Conservation (phyloP, 441 rosid species). For the Aleurites moluccanus region DNA sequence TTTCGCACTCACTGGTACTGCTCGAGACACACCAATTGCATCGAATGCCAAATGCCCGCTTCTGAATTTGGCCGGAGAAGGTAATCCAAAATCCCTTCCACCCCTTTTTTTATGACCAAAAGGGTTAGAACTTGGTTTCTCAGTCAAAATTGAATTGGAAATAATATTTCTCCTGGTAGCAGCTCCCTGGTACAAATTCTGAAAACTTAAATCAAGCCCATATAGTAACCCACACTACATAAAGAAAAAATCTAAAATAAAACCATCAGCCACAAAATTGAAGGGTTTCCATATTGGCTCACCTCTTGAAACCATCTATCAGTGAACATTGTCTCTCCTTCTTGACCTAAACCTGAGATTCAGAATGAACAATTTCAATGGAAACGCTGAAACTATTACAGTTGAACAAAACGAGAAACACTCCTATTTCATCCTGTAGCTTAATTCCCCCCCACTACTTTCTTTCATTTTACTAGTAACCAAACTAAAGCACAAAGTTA, state of each 20-base stretch:
- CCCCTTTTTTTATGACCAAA: constrained; percentile 36
- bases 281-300: constrained; percentile 12
- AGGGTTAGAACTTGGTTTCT: constrained; percentile 35
- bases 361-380: constrained; percentile 11
- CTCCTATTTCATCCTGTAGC: not conserved
- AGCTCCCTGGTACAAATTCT: constrained; percentile 35
- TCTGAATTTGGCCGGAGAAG: constrained; percentile 37
- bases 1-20: constrained; percentile 31
- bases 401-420: not conserved
- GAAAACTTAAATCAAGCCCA: constrained; percentile 27
- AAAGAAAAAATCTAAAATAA: constrained; percentile 7
- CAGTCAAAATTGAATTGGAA: constrained; percentile 34
- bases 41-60: constrained; percentile 43
- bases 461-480: not conserved
- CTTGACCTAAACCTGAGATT: constrained; percentile 32
- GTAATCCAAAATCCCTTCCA: constrained; percentile 37
- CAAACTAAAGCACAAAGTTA: not conserved
- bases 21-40: constrained; percentile 32
- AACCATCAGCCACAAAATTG: not conserved
- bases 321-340: constrained; percentile 46
- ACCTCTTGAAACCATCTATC: constrained; percentile 67
- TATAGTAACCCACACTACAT: not conserved
- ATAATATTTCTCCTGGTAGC: constrained; percentile 30
- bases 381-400: not conserved
- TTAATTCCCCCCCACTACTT: not conserved